Base-by-base conservation (phyloP, 345 rosid species). In the Mangifera indica region DNA sequence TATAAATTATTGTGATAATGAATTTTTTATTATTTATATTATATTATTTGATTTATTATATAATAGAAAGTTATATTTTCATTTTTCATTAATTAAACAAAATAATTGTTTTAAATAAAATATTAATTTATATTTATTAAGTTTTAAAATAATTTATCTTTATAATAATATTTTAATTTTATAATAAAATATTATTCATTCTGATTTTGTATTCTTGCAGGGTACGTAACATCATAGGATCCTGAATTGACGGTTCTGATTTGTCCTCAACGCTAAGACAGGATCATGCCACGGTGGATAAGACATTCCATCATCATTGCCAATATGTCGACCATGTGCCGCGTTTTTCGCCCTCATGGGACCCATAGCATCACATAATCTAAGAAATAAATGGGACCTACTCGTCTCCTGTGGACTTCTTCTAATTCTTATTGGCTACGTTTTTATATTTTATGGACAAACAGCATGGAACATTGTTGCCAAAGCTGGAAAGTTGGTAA, bases 291-390 rank as follows among this genome's bases (percentile, higher is more conserved):
- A 74, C 60, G 71, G 54, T 24, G 71, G 81, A 61, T 62, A 2
- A 6, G 24, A 22, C 49, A 63, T 66, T 1, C 29, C 21, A 69
- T 54, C 77, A 68, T 73, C 68, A 64, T 46, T 72, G 29, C 67
- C 21, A 77, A 45, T 60, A 64, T 56, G 71, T 55, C 70, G 63
- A 66, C 71, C 82, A 81, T 65, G 76, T 73, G 80, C 76, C 58
- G 67, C 21, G 32, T 22, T 68, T 55, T 7, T 24, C 70, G 54
- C 15, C 29, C 10, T 3, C 0, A 5, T 12, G 74, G 78, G 72
- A 29, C 60, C n/a, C 75, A 59, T 66, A 22, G 2, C 37, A 15
- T 17, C 1, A 17, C 24, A 69, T 22, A 34, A 3, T 42, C 6
- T 20, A 34, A n/a, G 53, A n/a, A 3, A 2, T 0, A 0, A 0